Evolutionary conservation across 495 filamentous ascomycete species (phyloP), one percentile per base, ranked within the genome.

Genomic region (Pyronema omphalodes): DNA sequence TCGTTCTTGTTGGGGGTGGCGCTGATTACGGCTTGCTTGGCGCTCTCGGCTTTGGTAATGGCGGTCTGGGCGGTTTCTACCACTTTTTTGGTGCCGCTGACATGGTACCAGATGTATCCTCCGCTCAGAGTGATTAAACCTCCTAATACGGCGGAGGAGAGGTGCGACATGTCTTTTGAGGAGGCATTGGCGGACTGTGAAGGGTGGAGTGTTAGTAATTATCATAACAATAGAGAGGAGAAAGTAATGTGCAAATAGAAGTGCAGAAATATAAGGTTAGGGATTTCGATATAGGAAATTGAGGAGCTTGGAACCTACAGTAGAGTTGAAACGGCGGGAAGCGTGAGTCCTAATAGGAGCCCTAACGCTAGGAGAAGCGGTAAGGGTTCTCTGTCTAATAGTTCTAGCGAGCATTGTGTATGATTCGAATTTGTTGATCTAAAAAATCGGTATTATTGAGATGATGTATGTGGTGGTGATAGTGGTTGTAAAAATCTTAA

Each of bases 31-130:
- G 48, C 53, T 4, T 34, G 39, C 37, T 57, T 54, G 3, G 39
- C 3, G 15, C 19, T 14, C 37, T 57, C 51, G 43, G 39, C 5
- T 1, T n/a, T 37, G 7, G 45, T 29, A 5, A 40, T 9, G 11
- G 40, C 48, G 12, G 9, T 39, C 3, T 43, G 37, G 9, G 51
- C 50, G n/a, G 51, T 48, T n/a, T 46, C 7, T 9, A 57, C 44
- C 12, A 57, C 55, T 34, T 54, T 48, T 9, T 15, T 36, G 9
- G 55, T 57, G 29, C 55, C 55, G 41, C 40, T 48, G 15, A 54
- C 0, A 23, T 54, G 40, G 55, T 57, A 57, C 55, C 55, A 57
- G 6, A 43, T 12, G 41, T 57, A 57, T 1, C 44, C 51, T 54
- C 52, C 52, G 2, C n/a, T 9, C 3, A 54, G 52, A 2, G 52